phyloP scores from a whole-genome alignment of 164 flowering plant species.

The Nelumbo lutea region DNA sequence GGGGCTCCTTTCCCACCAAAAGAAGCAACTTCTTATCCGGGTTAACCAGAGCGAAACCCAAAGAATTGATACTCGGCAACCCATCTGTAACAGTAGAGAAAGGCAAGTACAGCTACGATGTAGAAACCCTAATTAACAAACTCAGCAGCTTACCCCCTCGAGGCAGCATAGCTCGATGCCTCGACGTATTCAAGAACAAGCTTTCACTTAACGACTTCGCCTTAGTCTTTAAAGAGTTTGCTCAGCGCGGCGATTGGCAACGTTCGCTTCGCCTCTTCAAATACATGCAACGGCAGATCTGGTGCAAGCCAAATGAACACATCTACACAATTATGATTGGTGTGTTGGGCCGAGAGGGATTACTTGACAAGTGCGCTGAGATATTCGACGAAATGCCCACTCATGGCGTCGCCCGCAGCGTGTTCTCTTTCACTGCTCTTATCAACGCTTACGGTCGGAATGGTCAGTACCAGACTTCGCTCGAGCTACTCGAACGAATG shows the following conservation, averaged over 20 bases:
- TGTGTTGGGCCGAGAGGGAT: conserved; percentile 75
- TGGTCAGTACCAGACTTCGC: conserved; percentile 56
- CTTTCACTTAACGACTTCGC: conserved; percentile 82
- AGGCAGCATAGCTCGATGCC: conserved; percentile 89
- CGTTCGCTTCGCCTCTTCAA: conserved; percentile 82
- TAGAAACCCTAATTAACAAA: conserved; percentile 86
- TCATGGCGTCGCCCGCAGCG: conserved; percentile 56
- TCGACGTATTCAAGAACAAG: conserved; percentile 75
- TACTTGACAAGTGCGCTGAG: conserved; percentile 72
- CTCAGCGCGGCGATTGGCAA: conserved; percentile 93
- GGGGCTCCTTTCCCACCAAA: conserved; percentile 4
- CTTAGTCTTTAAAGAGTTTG: conserved; percentile 81
- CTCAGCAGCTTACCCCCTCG: conserved; percentile 90
- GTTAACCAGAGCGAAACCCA: conserved; percentile 41
- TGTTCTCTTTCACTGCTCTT: conserved; percentile 70
- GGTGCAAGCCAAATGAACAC: conserved; percentile 96
- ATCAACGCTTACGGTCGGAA: conserved; percentile 87
- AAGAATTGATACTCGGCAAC: conserved; percentile 63
- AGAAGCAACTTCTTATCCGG: conserved; percentile 9
- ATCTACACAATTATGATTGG: conserved; percentile 80
- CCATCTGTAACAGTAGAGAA: conserved; percentile 79
- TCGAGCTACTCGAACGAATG: conserved; percentile 70
- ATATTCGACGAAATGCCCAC: conserved; percentile 83
- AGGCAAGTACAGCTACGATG: conserved; percentile 93
- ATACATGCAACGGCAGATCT: conserved; percentile 91